These are phyloP conservation scores for Calamus simplicifolius DNA, from an alignment of 176 grass and related monocot genomes.

Conservation along the genomic window DNA sequence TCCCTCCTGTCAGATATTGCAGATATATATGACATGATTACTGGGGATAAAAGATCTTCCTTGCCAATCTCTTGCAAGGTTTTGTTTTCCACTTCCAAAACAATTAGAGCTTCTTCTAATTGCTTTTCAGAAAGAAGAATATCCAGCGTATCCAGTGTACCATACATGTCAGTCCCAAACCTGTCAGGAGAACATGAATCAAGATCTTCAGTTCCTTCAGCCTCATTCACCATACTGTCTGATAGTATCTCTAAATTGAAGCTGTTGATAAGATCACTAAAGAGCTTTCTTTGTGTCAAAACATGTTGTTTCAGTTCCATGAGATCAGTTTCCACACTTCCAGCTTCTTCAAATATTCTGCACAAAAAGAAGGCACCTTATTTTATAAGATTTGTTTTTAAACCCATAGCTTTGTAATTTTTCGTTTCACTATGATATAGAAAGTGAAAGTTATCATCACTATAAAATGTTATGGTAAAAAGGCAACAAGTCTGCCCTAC, in stretches of 20 bases:
- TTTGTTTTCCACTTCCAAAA: constrained; percentile 13
- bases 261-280: constrained; percentile 23
- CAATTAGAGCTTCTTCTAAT: constrained; percentile 27
- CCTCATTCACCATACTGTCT: neutral
- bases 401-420: too few relatives aligned
- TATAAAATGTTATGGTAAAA: too few relatives aligned
- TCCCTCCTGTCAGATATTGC: constrained; percentile 15
- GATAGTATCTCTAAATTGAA: constrained; percentile 13
- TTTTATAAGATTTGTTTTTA: too few relatives aligned
- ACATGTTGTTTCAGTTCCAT: constrained; percentile 28
- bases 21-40: constrained; percentile 2
- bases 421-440: too few relatives aligned
- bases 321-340: constrained; percentile 26
- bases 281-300: constrained; percentile 23
- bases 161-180: neutral
- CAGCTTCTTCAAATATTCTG: constrained; percentile 41
- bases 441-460: too few relatives aligned
- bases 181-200: neutral
- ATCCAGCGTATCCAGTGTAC: constrained; percentile 19
- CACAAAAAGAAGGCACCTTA: neutral
- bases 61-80: constrained; percentile 1
- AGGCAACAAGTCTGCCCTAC: too few relatives aligned
- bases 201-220: neutral
- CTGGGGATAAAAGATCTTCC: neutral
- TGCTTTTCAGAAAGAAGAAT: constrained; percentile 34